These are phyloP conservation scores for Penicillium sp. DNA, from an alignment of 2,329 filamentous ascomycete genomes.

Conservation along the genomic window DNA sequence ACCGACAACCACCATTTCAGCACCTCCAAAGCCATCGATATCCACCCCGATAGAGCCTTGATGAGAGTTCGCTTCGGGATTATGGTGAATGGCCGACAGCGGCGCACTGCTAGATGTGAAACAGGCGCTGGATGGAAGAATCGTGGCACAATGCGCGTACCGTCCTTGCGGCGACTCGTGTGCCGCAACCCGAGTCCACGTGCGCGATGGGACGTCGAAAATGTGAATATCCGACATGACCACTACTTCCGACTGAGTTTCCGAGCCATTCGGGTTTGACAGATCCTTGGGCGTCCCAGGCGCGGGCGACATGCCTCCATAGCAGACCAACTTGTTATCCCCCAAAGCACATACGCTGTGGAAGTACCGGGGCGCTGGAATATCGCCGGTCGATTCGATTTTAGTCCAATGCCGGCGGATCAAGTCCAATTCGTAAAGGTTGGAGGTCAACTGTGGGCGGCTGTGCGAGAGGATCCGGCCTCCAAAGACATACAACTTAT, in stretches of 20 bases:
- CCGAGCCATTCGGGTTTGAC: slow-evolving; percentile 42
- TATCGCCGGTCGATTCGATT: slow-evolving; percentile 74
- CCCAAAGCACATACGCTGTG: slow-evolving; percentile 92
- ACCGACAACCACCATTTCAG: slow-evolving; percentile 95
- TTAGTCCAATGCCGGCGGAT: slow-evolving; percentile 91
- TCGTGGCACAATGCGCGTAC: slow-evolving; percentile 93
- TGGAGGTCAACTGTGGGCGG: slow-evolving; percentile 77
- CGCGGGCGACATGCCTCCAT: slow-evolving; percentile 93
- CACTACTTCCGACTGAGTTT: slow-evolving; percentile 77
- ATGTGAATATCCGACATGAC: slow-evolving; percentile 99
- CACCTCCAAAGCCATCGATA: slow-evolving; percentile 84
- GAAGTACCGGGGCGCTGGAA: slow-evolving; percentile 90
- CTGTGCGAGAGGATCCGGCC: slow-evolving; percentile 81
- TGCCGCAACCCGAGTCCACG: slow-evolving; percentile 79
- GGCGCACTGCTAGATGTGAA: slow-evolving; percentile 83
- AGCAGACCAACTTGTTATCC: slow-evolving; percentile 94
- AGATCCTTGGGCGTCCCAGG: slow-evolving; percentile 47
- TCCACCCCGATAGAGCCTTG: slow-evolving; percentile 82
- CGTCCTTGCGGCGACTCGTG: slow-evolving; percentile 83
- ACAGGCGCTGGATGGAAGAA: slow-evolving; percentile 78
- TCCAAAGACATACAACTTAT: slow-evolving; percentile 96
- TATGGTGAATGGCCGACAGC: slow-evolving; percentile 81
- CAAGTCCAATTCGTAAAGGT: slow-evolving; percentile 89
- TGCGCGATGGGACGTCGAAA: slow-evolving; percentile 76
- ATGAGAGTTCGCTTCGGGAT: slow-evolving; percentile 79